Evolutionary conservation across 2,329 filamentous ascomycete genomes (phyloP).

Genomic region (Plenodomus biglobosus): DNA sequence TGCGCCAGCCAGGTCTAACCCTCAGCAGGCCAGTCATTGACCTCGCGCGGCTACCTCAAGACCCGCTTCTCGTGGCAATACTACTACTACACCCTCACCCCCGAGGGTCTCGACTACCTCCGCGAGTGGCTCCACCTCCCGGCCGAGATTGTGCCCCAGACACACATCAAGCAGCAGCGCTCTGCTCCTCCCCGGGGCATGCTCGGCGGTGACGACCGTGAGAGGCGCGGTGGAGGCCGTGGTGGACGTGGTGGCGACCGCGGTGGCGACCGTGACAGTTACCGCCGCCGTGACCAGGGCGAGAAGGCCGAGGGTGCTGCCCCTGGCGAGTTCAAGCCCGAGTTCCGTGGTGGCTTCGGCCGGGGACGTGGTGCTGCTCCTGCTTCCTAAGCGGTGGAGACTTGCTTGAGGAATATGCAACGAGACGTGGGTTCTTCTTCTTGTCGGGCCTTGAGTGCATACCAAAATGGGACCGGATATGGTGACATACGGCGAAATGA

Average conservation of each 20-base stretch:
- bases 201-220: conserved; percentile 79
- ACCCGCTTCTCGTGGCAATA: conserved; percentile 83
- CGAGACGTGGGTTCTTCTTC: conserved; percentile 28
- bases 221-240: conserved; percentile 74
- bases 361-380: conserved; percentile 43
- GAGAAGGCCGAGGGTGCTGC: conserved; percentile 45
- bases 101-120: conserved; percentile 99
- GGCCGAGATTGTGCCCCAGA: conserved; percentile 98
- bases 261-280: conserved; percentile 75
- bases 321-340: conserved; percentile 48
- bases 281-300: conserved; percentile 81
- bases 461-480: conserved; percentile 32
- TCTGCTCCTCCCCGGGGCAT: conserved; percentile 97
- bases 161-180: conserved; percentile 99
- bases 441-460: conserved; percentile 34
- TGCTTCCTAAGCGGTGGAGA: conserved; percentile 38
- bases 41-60: conserved; percentile 98
- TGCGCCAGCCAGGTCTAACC: conserved; percentile 11
- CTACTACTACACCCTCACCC: conserved; percentile 99
- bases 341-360: conserved; percentile 50
- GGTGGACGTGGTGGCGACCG: conserved; percentile 61
- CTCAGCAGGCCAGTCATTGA: conserved; percentile 76
- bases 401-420: conserved; percentile 24
- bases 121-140: conserved; percentile 99
- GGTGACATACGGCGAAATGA: conserved; percentile 42